Percentiles rank a stretch among this genome's conserved stretches.
Conservation (phyloP, 139 green algal genomes). For the Zygnema cylindricum region DNA sequence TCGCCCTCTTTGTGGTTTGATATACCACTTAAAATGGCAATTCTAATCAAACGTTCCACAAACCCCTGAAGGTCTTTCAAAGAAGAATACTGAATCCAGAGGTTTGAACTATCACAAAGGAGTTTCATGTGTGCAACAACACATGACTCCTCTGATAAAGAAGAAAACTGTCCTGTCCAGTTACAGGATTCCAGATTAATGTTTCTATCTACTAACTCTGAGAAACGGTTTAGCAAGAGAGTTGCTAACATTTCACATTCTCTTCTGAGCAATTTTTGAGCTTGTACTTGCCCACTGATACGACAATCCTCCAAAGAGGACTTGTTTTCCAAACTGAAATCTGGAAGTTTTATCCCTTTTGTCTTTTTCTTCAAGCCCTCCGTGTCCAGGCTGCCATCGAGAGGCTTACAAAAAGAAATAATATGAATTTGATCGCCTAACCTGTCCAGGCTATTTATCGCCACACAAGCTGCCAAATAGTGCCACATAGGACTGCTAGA, state of each 20-base stretch:
- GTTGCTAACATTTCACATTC: too few relatives aligned
- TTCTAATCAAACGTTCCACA: neutral
- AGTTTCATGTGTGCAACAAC: neutral
- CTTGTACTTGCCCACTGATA: too few relatives aligned
- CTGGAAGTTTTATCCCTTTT: too few relatives aligned
- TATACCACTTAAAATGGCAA: too few relatives aligned
- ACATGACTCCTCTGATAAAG: neutral
- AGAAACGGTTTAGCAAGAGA: too few relatives aligned
- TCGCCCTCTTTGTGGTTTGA: too few relatives aligned
- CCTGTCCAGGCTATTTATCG: neutral
- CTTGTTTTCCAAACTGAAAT: too few relatives aligned
- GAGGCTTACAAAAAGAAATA: too few relatives aligned
- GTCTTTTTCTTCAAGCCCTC: too few relatives aligned
- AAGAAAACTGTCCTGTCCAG: neutral
- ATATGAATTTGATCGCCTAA: neutral
- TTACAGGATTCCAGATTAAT: neutral
- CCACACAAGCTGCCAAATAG: neutral
- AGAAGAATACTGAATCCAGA: neutral
- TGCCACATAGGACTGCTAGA: neutral
- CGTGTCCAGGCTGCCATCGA: too few relatives aligned
- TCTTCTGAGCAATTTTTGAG: too few relatives aligned
- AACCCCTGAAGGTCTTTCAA: neutral
- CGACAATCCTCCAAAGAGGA: too few relatives aligned
- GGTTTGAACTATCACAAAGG: neutral
- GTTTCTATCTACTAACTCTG: neutral